Base-by-base conservation (phyloP, 805 yeast species). In the Wickerhamiella nectarea region DNA sequence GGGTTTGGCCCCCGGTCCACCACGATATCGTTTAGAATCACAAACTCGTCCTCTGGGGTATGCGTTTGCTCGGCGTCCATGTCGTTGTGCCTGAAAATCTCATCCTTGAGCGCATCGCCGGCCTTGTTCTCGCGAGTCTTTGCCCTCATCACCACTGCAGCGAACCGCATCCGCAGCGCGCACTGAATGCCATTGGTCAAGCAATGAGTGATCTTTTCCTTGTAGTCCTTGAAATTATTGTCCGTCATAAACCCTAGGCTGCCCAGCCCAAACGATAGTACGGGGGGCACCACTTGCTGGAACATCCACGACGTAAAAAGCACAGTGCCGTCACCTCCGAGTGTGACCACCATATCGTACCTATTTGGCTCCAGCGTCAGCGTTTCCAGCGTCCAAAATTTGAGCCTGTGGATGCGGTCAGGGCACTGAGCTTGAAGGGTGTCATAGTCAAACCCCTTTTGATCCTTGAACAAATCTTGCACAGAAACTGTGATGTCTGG, bases 301-400 rank as follows among this genome's bases (percentile, higher is more conserved):
- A 91, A 91, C 34, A 86, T 66, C 45, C 91, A 79, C 2, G 94
- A 85, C 0, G 89, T 89, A 55, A 80, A 80, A 8, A 89, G 65
- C 38, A 89, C 95, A 0, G 98, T 91, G 7, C 98, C 97, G 57
- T 91, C 98, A 14, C 98, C 98, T 19, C 98, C 98, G 7, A 91
- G 67, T 0, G 97, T 84, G 36, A 89, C 74, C 2, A 85, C 78
- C 47, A 87, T 65, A 59, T 89, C 97, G 50, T 77, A 74, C 37
- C 66, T 54, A 28, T 71, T 68, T 2, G 74, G 68, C 60, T 50
- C 43, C 19, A 41, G 41, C 21, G 52, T 19, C 10, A 83, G 71
- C 20, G 43, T 37, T 14, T 45, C 46, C 17, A 43, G 41, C 41
- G 72, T 71, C 95, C 96, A 87, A 60, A 71, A 81, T 53, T 69